phyloP scores from a whole-genome alignment of 1,139 yeast genomes.

The Suhomyces anneliseae region DNA sequence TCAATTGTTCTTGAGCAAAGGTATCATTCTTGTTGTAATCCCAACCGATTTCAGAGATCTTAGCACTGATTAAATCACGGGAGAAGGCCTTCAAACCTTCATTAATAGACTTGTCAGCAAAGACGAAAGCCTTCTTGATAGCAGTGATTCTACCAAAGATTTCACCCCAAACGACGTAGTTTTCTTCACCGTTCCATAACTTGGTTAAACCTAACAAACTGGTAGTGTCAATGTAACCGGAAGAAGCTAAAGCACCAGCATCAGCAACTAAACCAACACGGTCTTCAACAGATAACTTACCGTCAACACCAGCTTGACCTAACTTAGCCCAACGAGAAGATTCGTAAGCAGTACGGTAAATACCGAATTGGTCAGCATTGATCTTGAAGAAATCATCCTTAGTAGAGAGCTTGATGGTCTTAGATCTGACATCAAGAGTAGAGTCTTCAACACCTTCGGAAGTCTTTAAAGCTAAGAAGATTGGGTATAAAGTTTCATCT shows the following conservation, averaged over 20 bases:
- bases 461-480: constrained; percentile 76
- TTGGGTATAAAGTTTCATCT: constrained; percentile 67
- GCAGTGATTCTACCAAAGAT: constrained; percentile 56
- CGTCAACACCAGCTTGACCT: constrained; percentile 66
- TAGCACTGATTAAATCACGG: constrained; percentile 58
- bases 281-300: constrained; percentile 74
- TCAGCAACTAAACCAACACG: constrained; percentile 86
- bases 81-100: constrained; percentile 61
- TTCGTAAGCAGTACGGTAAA: constrained; percentile 78
- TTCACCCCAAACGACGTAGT: constrained; percentile 79
- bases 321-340: constrained; percentile 73
- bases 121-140: constrained; percentile 65
- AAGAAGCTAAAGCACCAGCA: constrained; percentile 67
- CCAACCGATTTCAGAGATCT: constrained; percentile 69
- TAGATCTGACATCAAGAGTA: constrained; percentile 55
- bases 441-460: constrained; percentile 57
- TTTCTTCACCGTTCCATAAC: constrained; percentile 66
- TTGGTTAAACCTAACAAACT: constrained; percentile 64
- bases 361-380: constrained; percentile 81
- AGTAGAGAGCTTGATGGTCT: constrained; percentile 42
- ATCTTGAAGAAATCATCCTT: constrained; percentile 58
- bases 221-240: constrained; percentile 71
- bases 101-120: constrained; percentile 58
- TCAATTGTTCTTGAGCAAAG: constrained; percentile 73
- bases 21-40: constrained; percentile 60